Base-by-base conservation (phyloP, 164 flowering plant species). In the Buxus sempervirens region DNA sequence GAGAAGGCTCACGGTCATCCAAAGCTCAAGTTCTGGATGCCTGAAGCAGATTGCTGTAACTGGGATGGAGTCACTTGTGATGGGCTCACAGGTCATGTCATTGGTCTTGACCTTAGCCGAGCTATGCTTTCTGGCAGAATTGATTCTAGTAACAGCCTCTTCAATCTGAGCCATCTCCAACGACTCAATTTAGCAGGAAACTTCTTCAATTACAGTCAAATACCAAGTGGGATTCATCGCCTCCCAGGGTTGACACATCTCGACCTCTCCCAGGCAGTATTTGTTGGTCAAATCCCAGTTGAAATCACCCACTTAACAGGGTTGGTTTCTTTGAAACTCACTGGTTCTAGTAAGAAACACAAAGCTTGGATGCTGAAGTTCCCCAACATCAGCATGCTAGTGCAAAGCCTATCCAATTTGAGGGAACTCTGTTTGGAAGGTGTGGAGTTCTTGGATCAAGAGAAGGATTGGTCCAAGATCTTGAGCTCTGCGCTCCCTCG, bases 21-120 rank as follows among this genome's bases (percentile, higher is more conserved):
- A 2, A 79, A 71, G 38, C 71, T 77, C 60, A 59, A 26, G 1
- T 28, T 42, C 4, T 88, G 90, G 93, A 54, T 62, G 20, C 27
- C 51, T n/a, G 73, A 53, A 42, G 22, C 51, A 9, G 79, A 84
- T 32, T 82, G 81, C 64, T 81, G 82, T 48, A 0, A 0, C 0
- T 85, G 89, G 86, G 20, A 28, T 0, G 85, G 89, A 3, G 70
- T 80, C 6, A 65, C 16, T 5, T 82, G 88, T 25, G 75, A 80
- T 24, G 0, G 13, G 23, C 20, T 14, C 48, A 15, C 51, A 21
- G 82, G 86, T 20, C 76, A 49, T 28, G 84, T 83, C 5, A 72
- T 48, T 16, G 64, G 70, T 5, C 66, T 84, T 6, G 76, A 79
- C 67, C 76, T 85, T n/a, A 15, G 18, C 14, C 65, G 68, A 45